Conservation (phyloP, 805 yeast genomes). For the Huiozyma sinensis region DNA sequence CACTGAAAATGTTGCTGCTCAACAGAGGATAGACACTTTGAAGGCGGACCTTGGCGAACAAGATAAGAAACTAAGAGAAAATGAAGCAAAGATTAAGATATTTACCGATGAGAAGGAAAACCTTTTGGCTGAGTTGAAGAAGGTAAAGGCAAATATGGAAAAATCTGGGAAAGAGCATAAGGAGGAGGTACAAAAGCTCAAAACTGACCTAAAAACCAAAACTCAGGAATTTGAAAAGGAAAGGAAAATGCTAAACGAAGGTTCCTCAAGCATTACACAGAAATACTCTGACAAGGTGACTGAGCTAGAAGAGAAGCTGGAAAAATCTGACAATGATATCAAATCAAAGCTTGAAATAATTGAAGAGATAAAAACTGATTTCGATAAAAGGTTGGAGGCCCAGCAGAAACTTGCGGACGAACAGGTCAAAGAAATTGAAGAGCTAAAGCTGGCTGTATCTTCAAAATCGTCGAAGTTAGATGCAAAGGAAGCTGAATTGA, state of each 20-base stretch:
- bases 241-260: slow-evolving; percentile 36
- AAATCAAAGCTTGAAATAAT: background rate
- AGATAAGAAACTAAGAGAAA: slow-evolving; percentile 2
- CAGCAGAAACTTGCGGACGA: slow-evolving; percentile 1
- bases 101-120: background rate
- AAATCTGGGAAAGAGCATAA: background rate
- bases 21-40: background rate
- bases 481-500: background rate
- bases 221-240: slow-evolving; percentile 39
- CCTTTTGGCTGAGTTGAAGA: background rate
- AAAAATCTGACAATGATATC: background rate
- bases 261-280: slow-evolving; percentile 38
- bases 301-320: slow-evolving; percentile 5
- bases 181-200: slow-evolving; percentile 2
- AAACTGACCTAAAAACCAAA: slow-evolving; percentile 30
- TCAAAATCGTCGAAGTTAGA: background rate
- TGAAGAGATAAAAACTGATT: background rate
- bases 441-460: slow-evolving; percentile 1
- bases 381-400: slow-evolving; percentile 1
- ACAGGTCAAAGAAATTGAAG: slow-evolving; percentile 5
- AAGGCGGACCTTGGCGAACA: slow-evolving; percentile 1
- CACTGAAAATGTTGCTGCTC: background rate
- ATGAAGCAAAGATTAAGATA: background rate
- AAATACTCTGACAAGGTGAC: slow-evolving; percentile 32
- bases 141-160: background rate